Evolutionary conservation across 2,329 filamentous ascomycete species (phyloP).

Genomic region (Ophiostoma himal-ulmi): DNA sequence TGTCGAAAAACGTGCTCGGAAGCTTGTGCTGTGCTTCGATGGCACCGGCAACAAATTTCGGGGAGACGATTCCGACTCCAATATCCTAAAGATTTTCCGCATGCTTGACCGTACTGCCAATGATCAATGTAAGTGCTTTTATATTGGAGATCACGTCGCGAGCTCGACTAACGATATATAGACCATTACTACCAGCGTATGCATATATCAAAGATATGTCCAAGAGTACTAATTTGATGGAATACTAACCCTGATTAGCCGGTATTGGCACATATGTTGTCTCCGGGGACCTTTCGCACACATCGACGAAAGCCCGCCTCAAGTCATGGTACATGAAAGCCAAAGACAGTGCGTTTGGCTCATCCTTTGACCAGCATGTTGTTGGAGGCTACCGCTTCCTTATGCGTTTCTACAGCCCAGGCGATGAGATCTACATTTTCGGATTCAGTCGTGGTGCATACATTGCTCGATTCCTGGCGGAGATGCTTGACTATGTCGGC

Average conservation of each 20-base stretch:
- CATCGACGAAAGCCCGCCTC: constrained; percentile 49
- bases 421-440: constrained; percentile 64
- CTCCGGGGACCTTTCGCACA: constrained; percentile 54
- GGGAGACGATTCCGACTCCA: constrained; percentile 57
- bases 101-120: constrained; percentile 60
- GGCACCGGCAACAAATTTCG: constrained; percentile 60
- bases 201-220: neutral
- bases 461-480: constrained; percentile 68
- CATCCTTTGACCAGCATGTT: constrained; percentile 75
- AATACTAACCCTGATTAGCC: constrained; percentile 34
- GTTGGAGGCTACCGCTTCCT: constrained; percentile 77
- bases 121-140: constrained; percentile 46
- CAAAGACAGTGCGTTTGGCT: constrained; percentile 73
- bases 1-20: constrained; percentile 31
- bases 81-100: constrained; percentile 64
- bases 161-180: neutral
- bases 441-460: constrained; percentile 70
- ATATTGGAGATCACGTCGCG: neutral
- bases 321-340: constrained; percentile 65
- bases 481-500: constrained; percentile 80
- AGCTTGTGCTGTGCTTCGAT: constrained; percentile 57
- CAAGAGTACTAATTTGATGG: neutral
- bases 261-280: constrained; percentile 70
- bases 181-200: constrained; percentile 6
- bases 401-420: constrained; percentile 64